These are phyloP conservation scores for Pichia phayaonensis DNA, from an alignment of 805 yeast species.

Conservation along the genomic window DNA sequence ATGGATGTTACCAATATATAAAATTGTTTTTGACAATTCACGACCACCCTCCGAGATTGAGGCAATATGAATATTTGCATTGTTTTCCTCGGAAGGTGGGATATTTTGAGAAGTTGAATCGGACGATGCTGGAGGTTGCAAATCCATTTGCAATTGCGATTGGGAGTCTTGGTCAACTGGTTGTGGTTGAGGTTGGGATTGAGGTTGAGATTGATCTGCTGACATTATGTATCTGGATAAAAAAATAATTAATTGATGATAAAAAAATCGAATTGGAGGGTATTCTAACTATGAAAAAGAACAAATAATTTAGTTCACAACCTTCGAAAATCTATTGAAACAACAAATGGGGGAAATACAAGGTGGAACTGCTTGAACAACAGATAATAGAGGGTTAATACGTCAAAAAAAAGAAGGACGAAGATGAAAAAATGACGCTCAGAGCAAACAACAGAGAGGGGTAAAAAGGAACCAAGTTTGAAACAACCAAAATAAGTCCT, in stretches of 20 bases:
- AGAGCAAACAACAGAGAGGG: neutral
- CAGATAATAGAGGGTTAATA: neutral
- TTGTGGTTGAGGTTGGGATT: neutral
- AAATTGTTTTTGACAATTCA: constrained; percentile 61
- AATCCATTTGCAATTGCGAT: neutral
- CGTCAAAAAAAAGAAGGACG: neutral
- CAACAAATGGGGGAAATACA: neutral
- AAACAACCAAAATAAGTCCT: neutral
- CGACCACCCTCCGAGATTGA: constrained; percentile 53
- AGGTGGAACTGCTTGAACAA: neutral
- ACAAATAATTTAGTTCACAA: constrained; percentile 17
- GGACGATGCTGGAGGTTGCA: neutral
- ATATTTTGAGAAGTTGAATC: neutral
- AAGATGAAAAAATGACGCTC: neutral
- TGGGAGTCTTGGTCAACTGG: neutral
- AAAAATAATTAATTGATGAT: neutral
- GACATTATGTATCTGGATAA: constrained; percentile 3
- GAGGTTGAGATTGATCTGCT: constrained; percentile 3
- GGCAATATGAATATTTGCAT: neutral
- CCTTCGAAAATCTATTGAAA: constrained; percentile 8
- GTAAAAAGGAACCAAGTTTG: neutral
- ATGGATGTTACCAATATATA: constrained; percentile 72
- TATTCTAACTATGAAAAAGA: neutral
- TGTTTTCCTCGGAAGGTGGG: neutral
- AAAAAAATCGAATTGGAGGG: neutral